Evolutionary conservation across 129 eudicot species (phyloP), one percentile per base, ranked within the genome.

Genomic region (Deinandra increscens): DNA sequence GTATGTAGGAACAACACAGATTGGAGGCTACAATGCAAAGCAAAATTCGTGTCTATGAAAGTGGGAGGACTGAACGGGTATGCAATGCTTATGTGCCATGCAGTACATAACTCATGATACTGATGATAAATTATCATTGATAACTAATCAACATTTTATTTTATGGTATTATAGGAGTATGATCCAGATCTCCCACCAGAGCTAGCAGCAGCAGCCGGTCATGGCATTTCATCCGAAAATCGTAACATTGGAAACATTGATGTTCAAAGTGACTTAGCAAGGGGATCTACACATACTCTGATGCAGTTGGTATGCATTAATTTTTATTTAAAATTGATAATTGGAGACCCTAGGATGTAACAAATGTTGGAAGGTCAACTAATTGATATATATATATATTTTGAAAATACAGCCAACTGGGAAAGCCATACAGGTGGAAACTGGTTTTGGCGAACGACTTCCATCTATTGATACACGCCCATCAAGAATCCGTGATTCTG

Each of bases 171-270:
- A 55, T 76, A 94, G 99, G 99, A 87, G 61, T 94, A 94, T 77
- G 99, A 94, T 85, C 99, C 99, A 11, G 99, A 94, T 80, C 80
- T 94, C 59, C 99, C 99, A 48, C 99, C 99, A 36, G 99, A 94
- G 83, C 89, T 94, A 48, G 99, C 94, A 34, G 99, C 99, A 58
- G 99, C 99, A 41, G 90, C 95, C 51, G 95, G 95, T 75, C 95
- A 83, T 74, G 95, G 83, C 31, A 59, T 73, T 74, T 67, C 96
- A 78, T 73, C 88, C 39, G 92, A 77, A 66, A 84, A 80, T 66
- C 82, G 81, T 19, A 78, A 81, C 56, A 53, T 62, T n/a, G 77
- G 75, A 26, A 93, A 75, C 41, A 53, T 68, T 69, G 93, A 87
- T 70, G 80, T 78, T 54, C 84, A 79, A 60, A 80, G 80, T 78